phyloP scores from a whole-genome alignment of 2,329 filamentous ascomycete species.

The Fusarium continuum region DNA sequence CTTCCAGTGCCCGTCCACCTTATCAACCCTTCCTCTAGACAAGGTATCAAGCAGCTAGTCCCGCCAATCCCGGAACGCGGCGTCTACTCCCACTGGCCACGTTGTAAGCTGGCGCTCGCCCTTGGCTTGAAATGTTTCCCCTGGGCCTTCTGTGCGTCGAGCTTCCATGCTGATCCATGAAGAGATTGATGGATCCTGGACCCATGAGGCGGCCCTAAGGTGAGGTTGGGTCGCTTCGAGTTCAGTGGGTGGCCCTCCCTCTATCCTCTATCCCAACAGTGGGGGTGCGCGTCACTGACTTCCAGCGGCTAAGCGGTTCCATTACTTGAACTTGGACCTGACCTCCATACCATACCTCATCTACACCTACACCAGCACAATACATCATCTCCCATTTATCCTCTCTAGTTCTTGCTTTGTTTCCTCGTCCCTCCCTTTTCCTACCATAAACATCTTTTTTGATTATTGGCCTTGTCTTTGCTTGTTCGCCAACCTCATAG shows the following conservation, averaged over 20 bases:
- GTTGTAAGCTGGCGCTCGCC: conserved; percentile 25
- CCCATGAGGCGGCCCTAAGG: conserved; percentile 12
- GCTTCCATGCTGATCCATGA: conserved; percentile 27
- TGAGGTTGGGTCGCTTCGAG: neutral
- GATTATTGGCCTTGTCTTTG: conserved; percentile 1
- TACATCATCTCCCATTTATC: conserved; percentile 21
- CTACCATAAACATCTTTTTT: neutral
- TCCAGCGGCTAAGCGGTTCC: conserved; percentile 1
- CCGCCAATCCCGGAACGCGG: conserved; percentile 38
- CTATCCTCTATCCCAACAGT: conserved; percentile 20
- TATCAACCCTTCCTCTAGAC: conserved; percentile 18
- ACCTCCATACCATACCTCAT: conserved; percentile 15
- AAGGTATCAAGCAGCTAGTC: conserved; percentile 18
- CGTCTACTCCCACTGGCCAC: conserved; percentile 40
- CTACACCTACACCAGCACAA: neutral
- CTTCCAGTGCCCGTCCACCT: neutral
- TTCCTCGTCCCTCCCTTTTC: conserved; percentile 9
- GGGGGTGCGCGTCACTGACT: conserved; percentile 15
- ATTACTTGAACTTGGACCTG: conserved; percentile 19
- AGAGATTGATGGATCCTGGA: conserved; percentile 30
- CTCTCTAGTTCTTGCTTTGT: conserved; percentile 12
- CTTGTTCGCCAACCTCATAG: conserved; percentile 13
- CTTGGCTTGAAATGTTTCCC: conserved; percentile 24
- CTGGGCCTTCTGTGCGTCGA: conserved; percentile 26
- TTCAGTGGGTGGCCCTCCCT: neutral